Conservation (phyloP, 192 early-diverging fungal species). For the Gryganskiella cystojenkinii region DNA sequence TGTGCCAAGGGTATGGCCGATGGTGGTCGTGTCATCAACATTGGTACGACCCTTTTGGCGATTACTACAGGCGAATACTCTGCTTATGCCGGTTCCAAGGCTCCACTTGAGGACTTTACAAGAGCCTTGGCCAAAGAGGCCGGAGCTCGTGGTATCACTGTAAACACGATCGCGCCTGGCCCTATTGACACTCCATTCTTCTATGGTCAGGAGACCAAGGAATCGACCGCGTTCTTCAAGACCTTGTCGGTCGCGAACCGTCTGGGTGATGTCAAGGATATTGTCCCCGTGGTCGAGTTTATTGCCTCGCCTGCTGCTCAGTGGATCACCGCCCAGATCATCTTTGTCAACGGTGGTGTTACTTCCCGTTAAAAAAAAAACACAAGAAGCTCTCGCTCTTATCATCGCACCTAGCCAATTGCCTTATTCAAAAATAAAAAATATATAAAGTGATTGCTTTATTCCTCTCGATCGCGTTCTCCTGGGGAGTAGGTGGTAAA, state of each 20-base stretch:
- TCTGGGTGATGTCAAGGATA: slow-evolving; percentile 44
- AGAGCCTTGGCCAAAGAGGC: slow-evolving; percentile 47
- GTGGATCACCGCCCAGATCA: slow-evolving; percentile 53
- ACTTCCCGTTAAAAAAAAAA: slow-evolving; percentile 27
- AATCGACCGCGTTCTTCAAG: slow-evolving; percentile 27
- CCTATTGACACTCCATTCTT: slow-evolving; percentile 54
- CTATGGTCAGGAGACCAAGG: slow-evolving; percentile 49
- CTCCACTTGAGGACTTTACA: slow-evolving; percentile 46
- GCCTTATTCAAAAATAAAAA: no score
- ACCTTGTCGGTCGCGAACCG: slow-evolving; percentile 21
- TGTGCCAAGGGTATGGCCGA: slow-evolving; percentile 49
- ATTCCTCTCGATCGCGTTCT: no score
- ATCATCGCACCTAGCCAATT: no score
- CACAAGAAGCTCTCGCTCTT: background rate
- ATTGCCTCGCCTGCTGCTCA: slow-evolving; percentile 43
- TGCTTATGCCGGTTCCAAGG: slow-evolving; percentile 52
- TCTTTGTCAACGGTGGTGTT: slow-evolving; percentile 54
- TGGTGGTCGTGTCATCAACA: slow-evolving; percentile 54
- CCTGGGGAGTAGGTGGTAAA: no score
- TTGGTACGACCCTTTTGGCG: slow-evolving; percentile 41
- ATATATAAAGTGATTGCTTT: no score
- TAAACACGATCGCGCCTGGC: slow-evolving; percentile 51
- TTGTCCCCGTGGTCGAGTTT: slow-evolving; percentile 52
- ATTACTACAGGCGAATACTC: slow-evolving; percentile 41
- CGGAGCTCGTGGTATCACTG: slow-evolving; percentile 50